These are phyloP conservation scores for Blastobotrys indianensis DNA, from an alignment of 1,139 yeast genomes.

Conservation along the genomic window DNA sequence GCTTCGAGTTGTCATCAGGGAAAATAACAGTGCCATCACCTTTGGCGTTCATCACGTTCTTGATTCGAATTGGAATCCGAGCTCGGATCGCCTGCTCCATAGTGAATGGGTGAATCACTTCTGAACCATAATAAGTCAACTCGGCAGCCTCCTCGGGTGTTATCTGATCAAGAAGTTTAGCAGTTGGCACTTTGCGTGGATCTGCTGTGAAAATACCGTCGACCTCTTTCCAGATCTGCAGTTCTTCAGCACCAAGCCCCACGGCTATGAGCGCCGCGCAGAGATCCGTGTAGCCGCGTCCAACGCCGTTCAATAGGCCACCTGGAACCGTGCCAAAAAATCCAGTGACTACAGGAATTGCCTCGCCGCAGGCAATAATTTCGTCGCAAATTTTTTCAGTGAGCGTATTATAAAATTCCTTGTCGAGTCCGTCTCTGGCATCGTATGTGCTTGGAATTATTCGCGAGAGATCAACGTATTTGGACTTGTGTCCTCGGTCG, in stretches of 20 bases:
- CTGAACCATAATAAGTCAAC: slow-evolving; percentile 93
- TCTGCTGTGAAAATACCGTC: slow-evolving; percentile 99
- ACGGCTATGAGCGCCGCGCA: slow-evolving; percentile 97
- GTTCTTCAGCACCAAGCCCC: slow-evolving; percentile 84
- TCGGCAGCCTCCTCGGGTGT: slow-evolving; percentile 99
- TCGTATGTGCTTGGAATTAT: slow-evolving; percentile 41
- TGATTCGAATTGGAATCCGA: slow-evolving; percentile 90
- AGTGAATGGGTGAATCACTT: slow-evolving; percentile 96
- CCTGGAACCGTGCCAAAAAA: slow-evolving; percentile 94
- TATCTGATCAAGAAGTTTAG: slow-evolving; percentile 76
- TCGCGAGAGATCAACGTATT: slow-evolving; percentile 71
- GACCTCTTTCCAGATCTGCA: slow-evolving; percentile 98
- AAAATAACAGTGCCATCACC: slow-evolving; percentile 91
- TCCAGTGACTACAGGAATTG: slow-evolving; percentile 88
- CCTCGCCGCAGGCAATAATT: slow-evolving; percentile 42
- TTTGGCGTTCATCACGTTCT: slow-evolving; percentile 85
- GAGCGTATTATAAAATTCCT: slow-evolving; percentile 56
- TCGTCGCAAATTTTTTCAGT: slow-evolving; percentile 54
- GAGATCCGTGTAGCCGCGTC: slow-evolving; percentile 94
- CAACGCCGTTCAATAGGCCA: slow-evolving; percentile 85
- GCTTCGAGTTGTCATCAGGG: slow-evolving; percentile 83
- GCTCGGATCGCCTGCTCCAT: slow-evolving; percentile 98
- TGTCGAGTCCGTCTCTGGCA: slow-evolving; percentile 42
- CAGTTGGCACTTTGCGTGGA: slow-evolving; percentile 90
- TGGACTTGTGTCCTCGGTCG: slow-evolving; percentile 71